A percentile compares a stretch with the other conserved stretches of the same genome.
Conservation (phyloP, 2,329 filamentous ascomycete species). For the Nigrospora osmanthi region DNA sequence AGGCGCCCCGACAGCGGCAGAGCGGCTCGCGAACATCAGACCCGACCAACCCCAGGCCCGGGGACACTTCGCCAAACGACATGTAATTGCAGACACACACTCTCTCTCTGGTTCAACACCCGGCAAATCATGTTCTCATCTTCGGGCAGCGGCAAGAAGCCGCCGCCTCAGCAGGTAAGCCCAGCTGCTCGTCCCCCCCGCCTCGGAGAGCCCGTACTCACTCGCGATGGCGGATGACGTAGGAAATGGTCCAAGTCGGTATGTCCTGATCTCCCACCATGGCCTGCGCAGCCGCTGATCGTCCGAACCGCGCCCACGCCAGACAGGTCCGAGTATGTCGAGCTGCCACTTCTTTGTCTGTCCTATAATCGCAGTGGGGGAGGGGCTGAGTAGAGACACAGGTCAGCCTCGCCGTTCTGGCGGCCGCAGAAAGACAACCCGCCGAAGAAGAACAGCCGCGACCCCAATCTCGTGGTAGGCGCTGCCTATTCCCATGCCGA, state of each 20-base stretch:
- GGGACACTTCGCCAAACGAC: conserved; percentile 8
- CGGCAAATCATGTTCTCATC: conserved; percentile 53
- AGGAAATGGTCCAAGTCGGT: conserved; percentile 99
- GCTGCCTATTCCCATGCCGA: conserved; percentile 96
- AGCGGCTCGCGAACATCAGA: too few species aligned
- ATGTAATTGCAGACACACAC: conserved; percentile 17
- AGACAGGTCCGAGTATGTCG: conserved; percentile 58
- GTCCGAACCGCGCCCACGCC: neutral
- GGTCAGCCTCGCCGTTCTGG: conserved; percentile 88
- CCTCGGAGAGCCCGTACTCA: conserved; percentile 5
- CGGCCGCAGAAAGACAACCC: conserved; percentile 46
- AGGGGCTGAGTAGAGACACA: conserved; percentile 30
- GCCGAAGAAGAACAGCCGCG: conserved; percentile 47
- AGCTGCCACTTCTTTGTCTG: conserved; percentile 3
- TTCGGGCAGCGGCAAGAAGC: conserved; percentile 61
- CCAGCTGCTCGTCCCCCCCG: conserved; percentile 4
- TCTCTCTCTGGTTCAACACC: conserved; percentile 13
- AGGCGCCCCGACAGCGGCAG: too few species aligned
- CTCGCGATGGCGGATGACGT: conserved; percentile 30
- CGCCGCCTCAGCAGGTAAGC: conserved; percentile 58
- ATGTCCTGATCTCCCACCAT: conserved; percentile 26
- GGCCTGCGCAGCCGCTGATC: neutral
- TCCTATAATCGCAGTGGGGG: neutral
- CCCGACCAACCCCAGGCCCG: neutral
- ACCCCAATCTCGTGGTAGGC: conserved; percentile 73